Evolutionary conservation across 306 rosid genomes (phyloP), one percentile per base, ranked within the genome.

Genomic region (Dalbergia cultrata): DNA sequence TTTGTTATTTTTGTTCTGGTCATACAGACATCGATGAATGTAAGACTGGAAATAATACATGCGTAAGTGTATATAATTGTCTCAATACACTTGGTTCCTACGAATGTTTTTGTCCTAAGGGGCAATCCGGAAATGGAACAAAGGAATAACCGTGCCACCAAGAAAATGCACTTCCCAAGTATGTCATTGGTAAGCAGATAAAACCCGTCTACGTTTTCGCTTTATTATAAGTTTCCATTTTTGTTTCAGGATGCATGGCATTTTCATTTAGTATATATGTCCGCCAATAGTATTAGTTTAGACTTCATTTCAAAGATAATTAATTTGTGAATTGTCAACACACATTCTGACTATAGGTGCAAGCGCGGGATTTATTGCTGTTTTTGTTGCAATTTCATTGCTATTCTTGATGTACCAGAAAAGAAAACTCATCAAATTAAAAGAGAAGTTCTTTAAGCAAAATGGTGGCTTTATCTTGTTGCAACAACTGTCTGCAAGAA

Each of bases 401-500:
- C 5, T 73, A 33, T 73, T 5, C 41, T 62, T 82, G 13, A 75
- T 76, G 0, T 69, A 72, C 52, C 26, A 39, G 14, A 81, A 33
- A 49, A 76, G 86, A 72, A 81, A 61, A 39, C 70, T 81, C 33
- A 52, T 60, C 7, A 77, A 61, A 47, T 60, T 52, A 3, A 85
- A 77, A 43, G 81, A 77, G 37, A 77, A 54, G 0, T 81, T 85
- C 72, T 85, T 70, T n/a, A 50, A 50, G 16, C 53, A 47, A 47
- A 47, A 47, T 4, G 53, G 53, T 2, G 53, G 53, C 5, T 13
- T 47, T 10, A 47, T 47, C 3, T 47, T 47, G 53, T 13, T 47
- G 10, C 53, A 13, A 10, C 53, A 47, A 13, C 3, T 47, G 5
- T 47, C 53, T 47, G 1, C 16, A 47, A 47, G 53, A 47, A 13